A percentile compares a stretch with the other conserved stretches of the same genome.
Conservation (phyloP, 768 basidiomycete genomes). For the Phylloporus arenicola region DNA sequence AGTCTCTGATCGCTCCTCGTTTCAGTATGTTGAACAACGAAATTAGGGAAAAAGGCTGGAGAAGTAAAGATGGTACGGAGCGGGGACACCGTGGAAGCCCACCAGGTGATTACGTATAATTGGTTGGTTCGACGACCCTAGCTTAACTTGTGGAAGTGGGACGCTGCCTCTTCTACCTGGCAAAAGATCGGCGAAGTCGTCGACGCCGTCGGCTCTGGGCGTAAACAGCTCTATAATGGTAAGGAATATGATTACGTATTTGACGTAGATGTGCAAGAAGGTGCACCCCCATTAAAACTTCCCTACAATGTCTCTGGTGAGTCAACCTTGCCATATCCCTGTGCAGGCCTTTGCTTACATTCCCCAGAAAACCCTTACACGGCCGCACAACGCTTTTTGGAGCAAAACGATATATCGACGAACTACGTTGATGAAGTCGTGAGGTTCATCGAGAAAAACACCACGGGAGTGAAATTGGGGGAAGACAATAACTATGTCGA, state of each 20-base stretch:
- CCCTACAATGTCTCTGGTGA: conserved; percentile 87
- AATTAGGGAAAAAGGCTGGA: conserved; percentile 81
- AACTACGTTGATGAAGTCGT: conserved; percentile 87
- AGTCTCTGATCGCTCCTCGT: not conserved
- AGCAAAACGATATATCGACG: conserved; percentile 75
- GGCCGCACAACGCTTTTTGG: conserved; percentile 86
- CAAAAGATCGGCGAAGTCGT: conserved; percentile 95
- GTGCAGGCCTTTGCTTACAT: conserved; percentile 1
- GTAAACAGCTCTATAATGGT: conserved; percentile 88
- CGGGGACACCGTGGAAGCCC: conserved; percentile 77
- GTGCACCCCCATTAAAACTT: conserved; percentile 85
- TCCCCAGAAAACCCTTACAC: conserved; percentile 79
- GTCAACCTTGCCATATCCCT: conserved; percentile 12
- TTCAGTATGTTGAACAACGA: conserved; percentile 5
- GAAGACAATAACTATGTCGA: conserved; percentile 63
- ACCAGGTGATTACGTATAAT: conserved; percentile 56
- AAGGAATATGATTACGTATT: conserved; percentile 99
- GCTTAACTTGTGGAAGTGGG: conserved; percentile 63
- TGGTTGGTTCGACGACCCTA: not conserved
- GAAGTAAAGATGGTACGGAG: conserved; percentile 90
- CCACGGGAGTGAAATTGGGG: conserved; percentile 69
- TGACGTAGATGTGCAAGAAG: conserved; percentile 94
- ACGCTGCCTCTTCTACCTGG: conserved; percentile 62
- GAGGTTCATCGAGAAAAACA: conserved; percentile 89
- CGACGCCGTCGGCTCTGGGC: conserved; percentile 85